Evolutionary conservation across 1,284 basidiomycete genomes (phyloP).

Genomic region (Prillingera fragicola): DNA sequence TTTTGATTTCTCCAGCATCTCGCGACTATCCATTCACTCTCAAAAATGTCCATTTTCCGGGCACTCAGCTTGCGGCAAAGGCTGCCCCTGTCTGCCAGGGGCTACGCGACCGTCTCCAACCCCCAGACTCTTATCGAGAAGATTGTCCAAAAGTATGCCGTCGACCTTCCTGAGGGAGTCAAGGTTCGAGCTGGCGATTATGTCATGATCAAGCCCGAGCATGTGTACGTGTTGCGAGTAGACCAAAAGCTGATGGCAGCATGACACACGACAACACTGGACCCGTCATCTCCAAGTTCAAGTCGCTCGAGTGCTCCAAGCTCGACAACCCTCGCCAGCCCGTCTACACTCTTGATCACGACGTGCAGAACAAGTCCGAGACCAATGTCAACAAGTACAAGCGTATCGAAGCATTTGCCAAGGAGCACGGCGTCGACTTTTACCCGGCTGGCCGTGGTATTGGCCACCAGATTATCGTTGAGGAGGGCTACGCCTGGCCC

Average conservation of each 20-base stretch:
- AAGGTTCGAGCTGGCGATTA: constrained; percentile 92
- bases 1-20: too few species aligned
- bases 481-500: constrained; percentile 94
- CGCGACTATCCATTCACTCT: neutral
- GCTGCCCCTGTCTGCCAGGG: neutral
- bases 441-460: constrained; percentile 98
- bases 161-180: constrained; percentile 70
- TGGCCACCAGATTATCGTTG: constrained; percentile 89
- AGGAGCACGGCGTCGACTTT: constrained; percentile 82
- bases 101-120: constrained; percentile 37
- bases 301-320: constrained; percentile 83
- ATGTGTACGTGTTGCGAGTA: constrained; percentile 73
- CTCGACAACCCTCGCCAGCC: constrained; percentile 70
- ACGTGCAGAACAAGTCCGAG: constrained; percentile 92
- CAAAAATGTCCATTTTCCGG: neutral
- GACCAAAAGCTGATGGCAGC: constrained; percentile 23
- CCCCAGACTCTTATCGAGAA: constrained; percentile 95
- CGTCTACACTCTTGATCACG: constrained; percentile 96
- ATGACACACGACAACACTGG: constrained; percentile 99
- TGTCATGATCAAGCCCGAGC: constrained; percentile 95
- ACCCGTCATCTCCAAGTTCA: constrained; percentile 95
- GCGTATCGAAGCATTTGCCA: constrained; percentile 85
- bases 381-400: constrained; percentile 94
- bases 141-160: constrained; percentile 94
- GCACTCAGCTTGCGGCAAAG: neutral